Evolutionary conservation across 2,329 filamentous ascomycete species (phyloP).

Genomic region (Arthroderma uncinatum): DNA sequence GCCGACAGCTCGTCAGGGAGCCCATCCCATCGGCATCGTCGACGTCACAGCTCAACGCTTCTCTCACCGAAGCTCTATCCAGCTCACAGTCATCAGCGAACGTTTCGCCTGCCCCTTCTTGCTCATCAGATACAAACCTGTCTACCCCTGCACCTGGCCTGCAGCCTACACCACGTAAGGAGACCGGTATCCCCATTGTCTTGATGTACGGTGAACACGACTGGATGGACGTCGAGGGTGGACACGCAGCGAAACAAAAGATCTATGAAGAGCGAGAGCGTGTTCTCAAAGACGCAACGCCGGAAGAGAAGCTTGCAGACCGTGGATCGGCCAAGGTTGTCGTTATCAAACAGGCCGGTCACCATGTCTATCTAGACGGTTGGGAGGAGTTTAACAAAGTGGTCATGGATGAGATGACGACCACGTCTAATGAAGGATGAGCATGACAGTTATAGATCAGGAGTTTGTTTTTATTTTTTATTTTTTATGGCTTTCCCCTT

Average conservation of each 20-base stretch:
- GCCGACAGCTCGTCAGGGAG: conserved; percentile 50
- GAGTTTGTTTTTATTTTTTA: too few species aligned
- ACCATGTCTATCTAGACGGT: conserved; percentile 62
- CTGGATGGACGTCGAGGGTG: conserved; percentile 95
- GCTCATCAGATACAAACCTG: neutral
- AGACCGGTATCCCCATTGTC: conserved; percentile 67
- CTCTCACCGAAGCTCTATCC: conserved; percentile 15
- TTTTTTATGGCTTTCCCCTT: neutral
- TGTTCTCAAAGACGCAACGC: conserved; percentile 44
- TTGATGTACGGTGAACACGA: conserved; percentile 97
- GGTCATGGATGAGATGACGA: conserved; percentile 55
- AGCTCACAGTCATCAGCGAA: conserved; percentile 7
- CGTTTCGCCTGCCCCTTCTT: neutral
- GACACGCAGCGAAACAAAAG: conserved; percentile 66
- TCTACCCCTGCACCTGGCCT: conserved; percentile 8
- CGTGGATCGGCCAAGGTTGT: conserved; percentile 74
- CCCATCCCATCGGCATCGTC: conserved; percentile 8
- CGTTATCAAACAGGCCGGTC: conserved; percentile 60
- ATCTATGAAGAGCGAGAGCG: conserved; percentile 56
- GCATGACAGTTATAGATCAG: neutral
- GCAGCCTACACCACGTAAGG: conserved; percentile 27
- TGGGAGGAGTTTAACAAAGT: conserved; percentile 59
- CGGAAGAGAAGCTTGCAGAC: conserved; percentile 53
- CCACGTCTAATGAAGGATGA: conserved; percentile 36
- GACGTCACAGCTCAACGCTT: conserved; percentile 10